Percentiles rank a stretch among this genome's conserved stretches.
Conservation (phyloP, 2,329 filamentous ascomycete genomes). For the Aschersonia sp. region DNA sequence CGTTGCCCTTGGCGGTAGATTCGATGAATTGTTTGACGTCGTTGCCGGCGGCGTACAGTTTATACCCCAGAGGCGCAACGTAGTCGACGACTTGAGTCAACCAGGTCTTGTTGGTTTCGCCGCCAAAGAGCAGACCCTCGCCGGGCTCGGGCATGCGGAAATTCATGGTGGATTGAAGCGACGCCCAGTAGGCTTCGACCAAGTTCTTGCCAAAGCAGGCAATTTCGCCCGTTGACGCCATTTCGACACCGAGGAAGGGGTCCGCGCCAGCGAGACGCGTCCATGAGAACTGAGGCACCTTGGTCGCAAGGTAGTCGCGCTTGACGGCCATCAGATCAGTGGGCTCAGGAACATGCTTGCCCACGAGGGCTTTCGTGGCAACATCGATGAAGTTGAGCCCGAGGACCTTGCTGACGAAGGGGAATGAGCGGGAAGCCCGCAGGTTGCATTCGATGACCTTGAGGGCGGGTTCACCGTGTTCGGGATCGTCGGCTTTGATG, state of each 20-base stretch:
- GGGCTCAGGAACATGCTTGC: conserved; percentile 69
- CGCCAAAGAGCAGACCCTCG: conserved; percentile 89
- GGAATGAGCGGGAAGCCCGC: conserved; percentile 92
- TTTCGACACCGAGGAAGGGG: conserved; percentile 94
- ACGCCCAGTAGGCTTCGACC: conserved; percentile 94
- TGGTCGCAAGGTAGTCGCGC: conserved; percentile 87
- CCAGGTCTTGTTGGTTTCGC: conserved; percentile 57
- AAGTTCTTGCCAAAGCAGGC: conserved; percentile 96
- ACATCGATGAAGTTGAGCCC: conserved; percentile 94
- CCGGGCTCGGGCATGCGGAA: conserved; percentile 92
- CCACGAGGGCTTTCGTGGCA: conserved; percentile 82
- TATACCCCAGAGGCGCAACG: conserved; percentile 80
- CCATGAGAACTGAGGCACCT: conserved; percentile 98
- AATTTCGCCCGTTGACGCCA: conserved; percentile 94
- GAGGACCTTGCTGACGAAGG: conserved; percentile 94
- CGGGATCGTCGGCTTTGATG: conserved; percentile 74
- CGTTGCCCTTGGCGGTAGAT: conserved; percentile 47
- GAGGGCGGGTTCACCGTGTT: conserved; percentile 59
- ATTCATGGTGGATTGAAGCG: conserved; percentile 95
- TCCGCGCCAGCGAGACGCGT: conserved; percentile 93
- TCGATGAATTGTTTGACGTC: conserved; percentile 78
- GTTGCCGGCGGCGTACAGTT: conserved; percentile 73
- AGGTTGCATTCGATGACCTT: conserved; percentile 99
- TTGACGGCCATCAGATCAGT: conserved; percentile 78
- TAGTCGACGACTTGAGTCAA: conserved; percentile 74